These are phyloP conservation scores for Crucibulum laeve DNA, from an alignment of 768 basidiomycete genomes.

Conservation along the genomic window DNA sequence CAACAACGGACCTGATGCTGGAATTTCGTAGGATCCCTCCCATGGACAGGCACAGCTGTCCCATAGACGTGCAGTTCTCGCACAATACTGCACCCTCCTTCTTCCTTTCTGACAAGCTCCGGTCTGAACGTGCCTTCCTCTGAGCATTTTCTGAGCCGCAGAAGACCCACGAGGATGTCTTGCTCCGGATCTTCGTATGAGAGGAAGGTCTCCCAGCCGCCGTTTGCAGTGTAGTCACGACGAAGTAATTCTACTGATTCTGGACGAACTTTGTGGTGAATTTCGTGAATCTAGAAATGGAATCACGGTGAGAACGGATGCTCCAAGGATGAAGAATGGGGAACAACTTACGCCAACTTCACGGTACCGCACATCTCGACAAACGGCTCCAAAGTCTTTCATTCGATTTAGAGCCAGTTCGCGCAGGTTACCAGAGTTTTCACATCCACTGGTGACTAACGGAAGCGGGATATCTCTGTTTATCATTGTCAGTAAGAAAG, in stretches of 20 bases:
- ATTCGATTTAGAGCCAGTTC: slow-evolving; percentile 95
- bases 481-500: slow-evolving; percentile 4
- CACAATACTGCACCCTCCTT: slow-evolving; percentile 88
- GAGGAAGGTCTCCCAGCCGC: slow-evolving; percentile 99
- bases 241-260: slow-evolving; percentile 93
- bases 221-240: slow-evolving; percentile 94
- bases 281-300: slow-evolving; percentile 82
- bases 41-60: slow-evolving; percentile 96
- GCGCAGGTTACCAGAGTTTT: slow-evolving; percentile 94
- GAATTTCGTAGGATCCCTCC: slow-evolving; percentile 96
- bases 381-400: slow-evolving; percentile 98
- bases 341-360: slow-evolving; percentile 84
- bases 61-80: slow-evolving; percentile 97
- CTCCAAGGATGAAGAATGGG: background rate
- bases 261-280: slow-evolving; percentile 95
- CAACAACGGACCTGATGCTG: slow-evolving; percentile 71
- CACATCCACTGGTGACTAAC: slow-evolving; percentile 93
- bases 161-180: slow-evolving; percentile 91
- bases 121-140: slow-evolving; percentile 96
- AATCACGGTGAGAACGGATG: slow-evolving; percentile 4
- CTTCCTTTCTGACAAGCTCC: slow-evolving; percentile 73
- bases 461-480: slow-evolving; percentile 93
- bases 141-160: slow-evolving; percentile 91
- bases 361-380: slow-evolving; percentile 94
- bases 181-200: slow-evolving; percentile 98